These are phyloP conservation scores for Yamadazyma oceani DNA, from an alignment of 1,139 yeast species.

Conservation along the genomic window DNA sequence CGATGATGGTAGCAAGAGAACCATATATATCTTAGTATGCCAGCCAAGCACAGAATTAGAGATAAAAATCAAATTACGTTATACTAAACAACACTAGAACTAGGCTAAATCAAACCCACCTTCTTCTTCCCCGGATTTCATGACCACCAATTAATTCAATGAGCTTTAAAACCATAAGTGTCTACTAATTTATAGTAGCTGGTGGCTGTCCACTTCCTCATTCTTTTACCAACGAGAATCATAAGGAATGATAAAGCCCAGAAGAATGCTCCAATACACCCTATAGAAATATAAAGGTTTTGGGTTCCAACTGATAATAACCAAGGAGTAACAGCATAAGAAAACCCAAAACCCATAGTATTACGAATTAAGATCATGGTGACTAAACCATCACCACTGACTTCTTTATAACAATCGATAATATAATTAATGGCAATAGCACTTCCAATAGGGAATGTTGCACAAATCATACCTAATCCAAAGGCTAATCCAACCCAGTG, in stretches of 20 bases:
- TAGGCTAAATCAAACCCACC: no score
- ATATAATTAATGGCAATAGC: slow-evolving; percentile 23
- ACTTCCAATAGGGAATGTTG: slow-evolving; percentile 23
- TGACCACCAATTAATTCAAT: no score
- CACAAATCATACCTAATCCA: slow-evolving; percentile 22
- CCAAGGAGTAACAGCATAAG: slow-evolving; percentile 26
- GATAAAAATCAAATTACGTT: no score
- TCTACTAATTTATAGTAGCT: slow-evolving; percentile 25
- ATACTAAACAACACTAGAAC: no score
- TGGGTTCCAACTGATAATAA: slow-evolving; percentile 20
- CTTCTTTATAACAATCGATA: slow-evolving; percentile 23
- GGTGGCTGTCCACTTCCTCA: slow-evolving; percentile 20
- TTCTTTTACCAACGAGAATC: slow-evolving; percentile 24
- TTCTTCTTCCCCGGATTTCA: no score
- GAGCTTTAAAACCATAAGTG: slow-evolving; percentile 20
- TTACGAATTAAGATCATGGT: slow-evolving; percentile 23
- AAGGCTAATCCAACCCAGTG: slow-evolving; percentile 27
- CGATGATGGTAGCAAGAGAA: no score
- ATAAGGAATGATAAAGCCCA: slow-evolving; percentile 22
- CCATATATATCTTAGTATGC: no score
- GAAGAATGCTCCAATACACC: slow-evolving; percentile 23
- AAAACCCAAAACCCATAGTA: slow-evolving; percentile 24
- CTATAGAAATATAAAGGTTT: slow-evolving; percentile 22
- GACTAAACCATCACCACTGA: slow-evolving; percentile 22
- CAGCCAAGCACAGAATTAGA: no score